Evolutionary conservation across 1,139 yeast species (phyloP).

Genomic region (Hemisphaericaspora xylofermentans): DNA sequence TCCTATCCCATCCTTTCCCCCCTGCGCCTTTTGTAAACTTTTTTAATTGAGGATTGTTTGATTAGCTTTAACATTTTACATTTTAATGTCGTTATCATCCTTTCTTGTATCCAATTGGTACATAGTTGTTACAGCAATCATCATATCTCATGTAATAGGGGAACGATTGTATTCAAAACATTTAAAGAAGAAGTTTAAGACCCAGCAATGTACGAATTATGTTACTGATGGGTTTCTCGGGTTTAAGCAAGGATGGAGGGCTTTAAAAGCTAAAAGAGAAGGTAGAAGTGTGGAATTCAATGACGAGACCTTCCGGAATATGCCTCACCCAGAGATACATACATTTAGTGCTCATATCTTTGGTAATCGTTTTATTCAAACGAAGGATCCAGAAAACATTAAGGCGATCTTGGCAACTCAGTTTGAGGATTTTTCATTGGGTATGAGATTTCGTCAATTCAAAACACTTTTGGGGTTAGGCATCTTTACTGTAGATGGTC

Average conservation of each 20-base stretch:
- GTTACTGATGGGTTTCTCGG: slow-evolving; percentile 19
- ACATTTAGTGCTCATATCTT: slow-evolving; percentile 18
- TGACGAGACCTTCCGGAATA: slow-evolving; percentile 9
- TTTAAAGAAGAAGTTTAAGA: slow-evolving; percentile 17
- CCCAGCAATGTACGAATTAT: slow-evolving; percentile 16
- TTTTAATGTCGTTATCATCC: background rate
- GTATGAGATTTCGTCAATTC: slow-evolving; percentile 39
- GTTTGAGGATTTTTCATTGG: slow-evolving; percentile 51
- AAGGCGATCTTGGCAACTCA: slow-evolving; percentile 39
- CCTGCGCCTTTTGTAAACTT: no score
- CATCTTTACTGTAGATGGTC: slow-evolving; percentile 54
- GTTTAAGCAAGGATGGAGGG: slow-evolving; percentile 13
- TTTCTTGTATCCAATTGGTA: slow-evolving; percentile 4
- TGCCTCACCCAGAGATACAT: slow-evolving; percentile 13
- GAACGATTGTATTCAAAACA: slow-evolving; percentile 1
- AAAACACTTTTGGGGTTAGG: slow-evolving; percentile 52
- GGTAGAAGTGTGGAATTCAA: slow-evolving; percentile 15
- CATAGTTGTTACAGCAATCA: background rate
- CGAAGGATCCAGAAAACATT: slow-evolving; percentile 33
- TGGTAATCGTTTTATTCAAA: slow-evolving; percentile 18
- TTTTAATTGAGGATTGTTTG: background rate
- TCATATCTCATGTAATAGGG: background rate
- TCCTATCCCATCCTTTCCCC: no score
- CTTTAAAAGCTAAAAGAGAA: slow-evolving; percentile 13
- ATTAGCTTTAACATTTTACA: no score